phyloP scores from a whole-genome alignment of 257 asterid genomes.

The Solanum boliviense region DNA sequence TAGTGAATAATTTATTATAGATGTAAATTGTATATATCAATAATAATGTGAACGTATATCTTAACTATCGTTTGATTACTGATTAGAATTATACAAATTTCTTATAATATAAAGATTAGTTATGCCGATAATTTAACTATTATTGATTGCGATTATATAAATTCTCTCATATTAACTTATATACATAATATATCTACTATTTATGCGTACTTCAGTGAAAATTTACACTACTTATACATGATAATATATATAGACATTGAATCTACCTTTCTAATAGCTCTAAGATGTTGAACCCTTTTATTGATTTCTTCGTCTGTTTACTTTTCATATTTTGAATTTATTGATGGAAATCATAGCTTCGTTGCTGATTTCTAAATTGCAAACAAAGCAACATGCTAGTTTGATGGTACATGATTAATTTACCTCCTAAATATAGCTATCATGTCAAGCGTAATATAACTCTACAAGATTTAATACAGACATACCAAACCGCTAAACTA shows the following conservation, averaged over 20 bases:
- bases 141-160: too few relatives aligned
- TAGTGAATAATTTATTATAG: background rate
- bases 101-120: too few relatives aligned
- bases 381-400: too few relatives aligned
- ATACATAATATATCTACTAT: too few relatives aligned
- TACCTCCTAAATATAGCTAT: background rate
- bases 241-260: too few relatives aligned
- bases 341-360: background rate
- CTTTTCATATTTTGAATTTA: background rate
- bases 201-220: rapidly evolving
- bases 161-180: too few relatives aligned
- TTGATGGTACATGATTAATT: too few relatives aligned
- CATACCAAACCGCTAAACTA: background rate
- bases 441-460: background rate
- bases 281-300: too few relatives aligned
- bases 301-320: too few relatives aligned
- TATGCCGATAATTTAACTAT: rapidly evolving
- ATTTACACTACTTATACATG: too few relatives aligned
- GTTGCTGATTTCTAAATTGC: background rate
- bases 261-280: too few relatives aligned
- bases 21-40: background rate
- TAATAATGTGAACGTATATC: background rate
- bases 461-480: too few relatives aligned
- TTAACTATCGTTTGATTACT: background rate
- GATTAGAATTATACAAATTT: rapidly evolving